phyloP scores from a whole-genome alignment of 2,329 filamentous ascomycete genomes.

The Chrysoporthe austroafricana region DNA sequence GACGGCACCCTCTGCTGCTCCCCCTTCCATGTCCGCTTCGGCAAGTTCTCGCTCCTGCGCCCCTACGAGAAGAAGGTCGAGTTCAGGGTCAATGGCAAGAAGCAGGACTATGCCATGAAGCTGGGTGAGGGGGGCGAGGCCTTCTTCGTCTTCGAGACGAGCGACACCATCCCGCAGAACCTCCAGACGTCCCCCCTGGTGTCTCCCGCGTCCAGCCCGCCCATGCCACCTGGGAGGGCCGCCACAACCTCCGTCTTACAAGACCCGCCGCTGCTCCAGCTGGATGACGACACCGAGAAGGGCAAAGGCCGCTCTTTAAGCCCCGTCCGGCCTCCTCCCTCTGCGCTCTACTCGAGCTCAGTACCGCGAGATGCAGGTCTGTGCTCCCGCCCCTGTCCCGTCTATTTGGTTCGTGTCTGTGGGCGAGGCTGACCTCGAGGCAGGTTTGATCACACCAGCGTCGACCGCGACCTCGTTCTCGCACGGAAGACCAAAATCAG shows the following conservation, averaged over 20 bases:
- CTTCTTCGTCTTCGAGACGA: conserved; percentile 98
- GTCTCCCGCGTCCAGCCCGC: conserved; percentile 85
- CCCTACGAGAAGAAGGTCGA: conserved; percentile 99
- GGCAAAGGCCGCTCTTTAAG: conserved; percentile 43
- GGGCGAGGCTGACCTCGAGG: conserved; percentile 29
- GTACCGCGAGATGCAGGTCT: conserved; percentile 41
- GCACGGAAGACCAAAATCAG: conserved; percentile 50
- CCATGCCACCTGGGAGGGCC: conserved; percentile 47
- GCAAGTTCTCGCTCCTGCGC: conserved; percentile 94
- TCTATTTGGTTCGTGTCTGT: background rate
- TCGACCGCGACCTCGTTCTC: conserved; percentile 57
- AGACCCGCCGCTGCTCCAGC: conserved; percentile 72
- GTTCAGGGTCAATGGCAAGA: conserved; percentile 89
- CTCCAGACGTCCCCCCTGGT: conserved; percentile 94
- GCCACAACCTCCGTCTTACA: conserved; percentile 51
- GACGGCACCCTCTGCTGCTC: conserved; percentile 90
- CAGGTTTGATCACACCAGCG: conserved; percentile 56
- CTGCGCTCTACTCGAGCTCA: conserved; percentile 44
- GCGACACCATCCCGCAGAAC: conserved; percentile 86
- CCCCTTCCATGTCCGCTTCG: conserved; percentile 97
- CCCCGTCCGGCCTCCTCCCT: conserved; percentile 49
- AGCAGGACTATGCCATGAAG: conserved; percentile 97
- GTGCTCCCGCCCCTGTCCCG: conserved; percentile 22
- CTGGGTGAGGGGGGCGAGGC: conserved; percentile 95
- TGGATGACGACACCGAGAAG: conserved; percentile 59